Base-by-base conservation (phyloP, 2,329 filamentous ascomycete genomes). In the Colletotrichum liriopes region DNA sequence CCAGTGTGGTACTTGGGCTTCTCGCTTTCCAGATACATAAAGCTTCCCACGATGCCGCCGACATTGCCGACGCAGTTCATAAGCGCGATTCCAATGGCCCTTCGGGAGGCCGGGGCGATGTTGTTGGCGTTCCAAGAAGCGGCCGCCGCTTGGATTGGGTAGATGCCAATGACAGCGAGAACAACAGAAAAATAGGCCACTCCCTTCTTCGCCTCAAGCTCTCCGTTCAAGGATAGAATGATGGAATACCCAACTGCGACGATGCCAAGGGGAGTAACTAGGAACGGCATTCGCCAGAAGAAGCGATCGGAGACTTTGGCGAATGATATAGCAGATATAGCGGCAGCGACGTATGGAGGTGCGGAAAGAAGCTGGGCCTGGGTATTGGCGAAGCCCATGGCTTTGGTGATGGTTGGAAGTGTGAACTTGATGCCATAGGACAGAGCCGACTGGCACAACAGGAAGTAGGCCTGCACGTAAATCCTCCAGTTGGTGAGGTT, bases 251-350 rank as follows among this genome's bases (percentile, higher is more conserved):
- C 74, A 4, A 69, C 23, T 7, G 72, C 66, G 39, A 75, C 73
- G 52, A 73, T 73, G 1, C 70, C 71, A 9, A 75, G 62, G 1
- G 73, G 74, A 7, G 61, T 61, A 0, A 68, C 63, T 20, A 75
- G 45, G 59, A 75, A 74, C 14, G 91, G 81, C 5, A 92, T 92
- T 23, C 93, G 86, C 77, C 88, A 86, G 29, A 86, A 82, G 1
- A 91, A 93, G 1, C 89, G 86, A 77, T 95, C 93, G 0, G 92
- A 92, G 6, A 92, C 78, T 77, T 86, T 93, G 2, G 93, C 92
- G 35, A 93, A 85, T 0, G 83, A 62, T 3, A 94, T 83, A 0
- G 92, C 93, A 0, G 93, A 75, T n/a, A 77, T 37, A 2, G 65
- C 76, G 1, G 76, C 74, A 1, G 77, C 64, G 7, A 78, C 60